These are phyloP conservation scores for Ehretia macrophylla DNA, from an alignment of 257 asterid species.

Conservation along the genomic window DNA sequence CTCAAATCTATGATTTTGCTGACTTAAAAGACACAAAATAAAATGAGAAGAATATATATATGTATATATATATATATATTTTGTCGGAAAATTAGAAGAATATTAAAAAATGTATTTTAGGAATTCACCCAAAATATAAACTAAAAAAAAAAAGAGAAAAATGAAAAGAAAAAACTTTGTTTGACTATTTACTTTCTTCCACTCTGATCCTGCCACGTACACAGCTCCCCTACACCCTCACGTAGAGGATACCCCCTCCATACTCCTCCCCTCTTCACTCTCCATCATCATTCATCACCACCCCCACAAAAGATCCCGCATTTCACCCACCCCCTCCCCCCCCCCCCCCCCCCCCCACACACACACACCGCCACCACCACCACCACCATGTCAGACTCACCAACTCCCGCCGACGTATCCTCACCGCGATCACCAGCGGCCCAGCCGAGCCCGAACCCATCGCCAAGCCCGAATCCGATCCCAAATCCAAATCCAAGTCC, in stretches of 20 bases:
- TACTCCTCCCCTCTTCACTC: background rate
- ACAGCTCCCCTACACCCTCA: background rate
- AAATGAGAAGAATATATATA: too few relatives aligned
- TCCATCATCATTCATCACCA: background rate
- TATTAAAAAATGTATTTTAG: too few relatives aligned
- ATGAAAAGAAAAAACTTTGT: background rate
- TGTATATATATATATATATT: too few relatives aligned
- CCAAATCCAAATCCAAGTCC: conserved; percentile 3
- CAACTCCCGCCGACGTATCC: conserved; percentile 6
- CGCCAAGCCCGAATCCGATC: conserved; percentile 2
- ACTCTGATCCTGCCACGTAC: background rate
- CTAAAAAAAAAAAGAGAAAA: too few relatives aligned
- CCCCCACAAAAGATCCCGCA: background rate
- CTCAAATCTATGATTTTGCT: too few relatives aligned
- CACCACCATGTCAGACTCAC: conserved; percentile 25
- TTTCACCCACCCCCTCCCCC: conserved; percentile 1
- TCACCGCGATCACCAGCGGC: conserved; percentile 19
- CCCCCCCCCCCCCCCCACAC: too few relatives aligned
- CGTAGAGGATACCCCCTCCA: background rate
- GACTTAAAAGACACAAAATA: too few relatives aligned
- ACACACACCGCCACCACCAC: background rate
- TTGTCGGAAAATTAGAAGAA: too few relatives aligned
- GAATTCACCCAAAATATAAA: too few relatives aligned
- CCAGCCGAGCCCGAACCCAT: conserved; percentile 9
- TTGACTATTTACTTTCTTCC: background rate